phyloP scores from a whole-genome alignment of 495 filamentous ascomycete species.

The Cercophora newfieldiana region DNA sequence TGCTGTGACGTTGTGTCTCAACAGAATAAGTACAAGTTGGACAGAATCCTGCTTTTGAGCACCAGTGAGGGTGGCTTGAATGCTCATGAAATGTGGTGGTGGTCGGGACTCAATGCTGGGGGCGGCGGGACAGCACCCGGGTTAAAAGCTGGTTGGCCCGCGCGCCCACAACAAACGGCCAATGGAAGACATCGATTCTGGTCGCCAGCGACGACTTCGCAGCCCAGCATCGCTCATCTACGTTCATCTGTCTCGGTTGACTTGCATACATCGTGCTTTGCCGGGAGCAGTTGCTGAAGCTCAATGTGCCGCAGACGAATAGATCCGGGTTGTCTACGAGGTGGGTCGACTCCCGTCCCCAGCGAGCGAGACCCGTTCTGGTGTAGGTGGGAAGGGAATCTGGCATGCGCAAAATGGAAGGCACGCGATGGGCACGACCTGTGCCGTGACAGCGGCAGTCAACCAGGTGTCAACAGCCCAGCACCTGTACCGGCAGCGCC shows the following conservation, averaged over 20 bases:
- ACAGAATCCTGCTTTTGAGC: conserved; percentile 8
- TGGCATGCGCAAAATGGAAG: background rate
- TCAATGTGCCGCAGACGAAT: background rate
- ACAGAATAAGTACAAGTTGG: conserved; percentile 8
- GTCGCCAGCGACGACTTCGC: background rate
- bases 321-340: background rate
- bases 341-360: background rate
- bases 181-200: background rate
- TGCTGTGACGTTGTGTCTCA: background rate
- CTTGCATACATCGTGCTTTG: conserved; percentile 11
- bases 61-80: conserved; percentile 1
- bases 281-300: background rate
- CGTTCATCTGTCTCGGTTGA: conserved; percentile 5
- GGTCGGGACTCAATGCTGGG: conserved; percentile 4
- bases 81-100: conserved; percentile 4
- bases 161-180: background rate
- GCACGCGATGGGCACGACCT: background rate
- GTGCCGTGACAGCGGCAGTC: background rate
- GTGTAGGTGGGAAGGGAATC: background rate
- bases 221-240: background rate
- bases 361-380: no score
- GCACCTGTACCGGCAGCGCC: background rate
- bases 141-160: background rate
- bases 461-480: background rate
- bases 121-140: background rate